Conservation (phyloP, 768 basidiomycete genomes). For the Leccinum rimulosum region DNA sequence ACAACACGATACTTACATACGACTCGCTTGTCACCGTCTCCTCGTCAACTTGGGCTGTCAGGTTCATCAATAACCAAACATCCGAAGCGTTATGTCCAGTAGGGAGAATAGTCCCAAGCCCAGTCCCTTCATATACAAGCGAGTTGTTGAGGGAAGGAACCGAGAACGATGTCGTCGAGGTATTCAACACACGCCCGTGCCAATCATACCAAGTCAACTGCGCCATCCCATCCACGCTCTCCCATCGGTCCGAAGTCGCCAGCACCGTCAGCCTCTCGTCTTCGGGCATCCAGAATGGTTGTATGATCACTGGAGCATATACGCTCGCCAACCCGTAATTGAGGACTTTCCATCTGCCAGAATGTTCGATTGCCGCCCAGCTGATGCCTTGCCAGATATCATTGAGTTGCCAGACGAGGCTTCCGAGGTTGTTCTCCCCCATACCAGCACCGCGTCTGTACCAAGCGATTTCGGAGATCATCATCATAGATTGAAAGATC, state of each 20-base stretch:
- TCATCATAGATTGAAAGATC: slow-evolving; percentile 57
- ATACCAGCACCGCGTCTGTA: slow-evolving; percentile 59
- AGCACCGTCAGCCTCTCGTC: slow-evolving; percentile 47
- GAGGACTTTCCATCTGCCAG: slow-evolving; percentile 58
- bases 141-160: slow-evolving; percentile 52
- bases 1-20: slow-evolving; percentile 38
- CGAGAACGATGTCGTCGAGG: slow-evolving; percentile 38
- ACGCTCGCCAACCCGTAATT: slow-evolving; percentile 47
- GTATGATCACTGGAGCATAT: slow-evolving; percentile 48
- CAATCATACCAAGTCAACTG: slow-evolving; percentile 61
- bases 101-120: slow-evolving; percentile 47
- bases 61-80: slow-evolving; percentile 51
- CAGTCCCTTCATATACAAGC: slow-evolving; percentile 38
- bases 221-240: slow-evolving; percentile 42
- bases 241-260: slow-evolving; percentile 53
- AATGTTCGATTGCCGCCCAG: slow-evolving; percentile 56
- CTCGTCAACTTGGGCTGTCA: slow-evolving; percentile 43
- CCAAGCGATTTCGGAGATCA: slow-evolving; percentile 57
- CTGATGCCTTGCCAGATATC: slow-evolving; percentile 61
- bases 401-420: slow-evolving; percentile 58
- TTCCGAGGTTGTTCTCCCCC: slow-evolving; percentile 57
- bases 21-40: slow-evolving; percentile 48
- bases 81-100: slow-evolving; percentile 37
- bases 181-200: slow-evolving; percentile 40
- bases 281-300: slow-evolving; percentile 54